phyloP scores from a whole-genome alignment of 228 moss, liverwort and hornwort genomes.

The Sphagnum magellanicum region DNA sequence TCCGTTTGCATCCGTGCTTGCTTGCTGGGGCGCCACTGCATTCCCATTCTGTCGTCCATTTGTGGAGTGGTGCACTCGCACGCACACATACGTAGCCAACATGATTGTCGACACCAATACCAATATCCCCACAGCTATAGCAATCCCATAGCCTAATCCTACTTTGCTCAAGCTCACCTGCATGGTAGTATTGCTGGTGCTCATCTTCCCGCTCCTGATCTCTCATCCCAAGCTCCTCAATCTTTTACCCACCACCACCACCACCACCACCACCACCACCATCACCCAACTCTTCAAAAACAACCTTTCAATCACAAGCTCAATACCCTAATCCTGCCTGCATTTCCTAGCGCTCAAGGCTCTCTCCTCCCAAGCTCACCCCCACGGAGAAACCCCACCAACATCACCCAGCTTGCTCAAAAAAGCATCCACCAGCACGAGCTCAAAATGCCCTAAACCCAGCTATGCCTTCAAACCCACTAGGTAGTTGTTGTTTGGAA shows the following conservation, averaged over 20 bases:
- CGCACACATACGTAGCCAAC: slow-evolving; percentile 67
- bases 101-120: slow-evolving; percentile 74
- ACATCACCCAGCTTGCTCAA: too few species aligned
- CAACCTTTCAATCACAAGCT: neutral
- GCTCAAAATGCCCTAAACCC: too few species aligned
- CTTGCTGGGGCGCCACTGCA: slow-evolving; percentile 32
- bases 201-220: slow-evolving; percentile 19
- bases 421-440: too few species aligned
- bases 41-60: slow-evolving; percentile 30
- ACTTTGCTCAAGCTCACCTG: slow-evolving; percentile 65
- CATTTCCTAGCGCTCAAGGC: too few species aligned
- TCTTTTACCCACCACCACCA: neutral
- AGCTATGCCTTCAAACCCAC: too few species aligned
- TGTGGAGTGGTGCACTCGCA: slow-evolving; percentile 53
- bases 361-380: too few species aligned
- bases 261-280: neutral
- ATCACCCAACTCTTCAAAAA: neutral
- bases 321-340: neutral
- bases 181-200: slow-evolving; percentile 53
- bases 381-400: too few species aligned
- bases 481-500: too few species aligned
- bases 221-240: slow-evolving; percentile 18
- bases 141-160: slow-evolving; percentile 71
- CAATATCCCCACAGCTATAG: slow-evolving; percentile 69
- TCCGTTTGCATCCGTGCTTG: slow-evolving; percentile 20